Evolutionary conservation across 768 basidiomycete genomes (phyloP), one percentile per base, ranked within the genome.

Genomic region (Chalciporus piperatus): DNA sequence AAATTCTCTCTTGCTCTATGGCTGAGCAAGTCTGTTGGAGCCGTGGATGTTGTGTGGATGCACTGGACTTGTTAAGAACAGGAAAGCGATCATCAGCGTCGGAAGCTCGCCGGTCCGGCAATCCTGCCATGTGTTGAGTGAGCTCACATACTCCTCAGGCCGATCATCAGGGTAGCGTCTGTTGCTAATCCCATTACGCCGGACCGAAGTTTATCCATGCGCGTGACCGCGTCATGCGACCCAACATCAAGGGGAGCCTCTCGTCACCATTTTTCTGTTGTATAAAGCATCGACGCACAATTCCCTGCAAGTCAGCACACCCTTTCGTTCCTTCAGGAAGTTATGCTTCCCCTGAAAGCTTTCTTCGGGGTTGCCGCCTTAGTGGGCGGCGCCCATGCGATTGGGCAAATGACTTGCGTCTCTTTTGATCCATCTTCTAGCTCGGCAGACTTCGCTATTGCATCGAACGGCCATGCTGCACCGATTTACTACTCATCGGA

Each of bases 401-500:
- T 81, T 19, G 80, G 80, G 17, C 80, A 82, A 58, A 65, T 63
- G 20, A 66, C 72, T 10, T 80, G 80, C 52, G 78, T 79, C 56
- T 63, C 72, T 2, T 80, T 81, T 60, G 56, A 71, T 47, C 67
- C 58, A 7, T 50, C 66, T 13, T 48, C 57, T 17, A 48, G 61
- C 4, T 43, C 55, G 14, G 63, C 60, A 8, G 41, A 67, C 0
- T 78, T 84, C 59, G 59, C 77, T 5, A 63, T 82, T 48, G 78
- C 80, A 39, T 66, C 65, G 54, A 72, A 72, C 39, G 69, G 74
- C 45, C 68, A 69, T 25, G 81, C 76, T 1, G 70, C 78, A 1
- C 77, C 79, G 3, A 70, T 84, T 19, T 65, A 81, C 38, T 68
- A 79, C 37, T 77, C 80, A 12, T 55, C 72, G 0, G 81, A 82